phyloP scores from a whole-genome alignment of 2,329 filamentous ascomycete genomes.

The Zymoseptoria tritici region DNA sequence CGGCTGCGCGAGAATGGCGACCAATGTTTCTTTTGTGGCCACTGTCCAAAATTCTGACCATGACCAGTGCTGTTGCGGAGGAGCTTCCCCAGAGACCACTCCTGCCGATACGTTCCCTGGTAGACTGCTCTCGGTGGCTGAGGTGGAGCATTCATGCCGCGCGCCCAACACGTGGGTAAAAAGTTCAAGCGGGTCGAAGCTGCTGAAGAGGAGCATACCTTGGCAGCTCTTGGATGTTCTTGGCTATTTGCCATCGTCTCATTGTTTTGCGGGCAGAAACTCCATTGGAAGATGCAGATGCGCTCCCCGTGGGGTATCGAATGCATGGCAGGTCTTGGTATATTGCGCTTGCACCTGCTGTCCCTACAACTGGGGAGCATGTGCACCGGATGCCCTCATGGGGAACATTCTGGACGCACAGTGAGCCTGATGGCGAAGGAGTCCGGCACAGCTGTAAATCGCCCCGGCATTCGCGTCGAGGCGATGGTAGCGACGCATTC shows the following conservation, averaged over 20 bases:
- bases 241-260: neutral
- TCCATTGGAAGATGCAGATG: neutral
- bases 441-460: neutral
- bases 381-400: neutral
- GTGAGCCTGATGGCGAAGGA: neutral
- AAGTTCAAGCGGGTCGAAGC: neutral
- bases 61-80: neutral
- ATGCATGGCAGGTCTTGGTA: neutral
- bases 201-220: neutral
- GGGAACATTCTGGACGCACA: neutral
- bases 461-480: neutral
- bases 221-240: neutral
- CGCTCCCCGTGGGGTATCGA: neutral
- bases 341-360: neutral
- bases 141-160: neutral
- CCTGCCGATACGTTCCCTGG: neutral
- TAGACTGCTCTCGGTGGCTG: neutral
- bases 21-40: neutral
- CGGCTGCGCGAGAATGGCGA: neutral
- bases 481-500: neutral
- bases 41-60: neutral
- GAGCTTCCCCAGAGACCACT: neutral
- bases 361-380: neutral
- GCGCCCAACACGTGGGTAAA: neutral
- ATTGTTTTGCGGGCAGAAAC: neutral